These are phyloP conservation scores for Scutellaria minor DNA, from an alignment of 257 asterid species.

Conservation along the genomic window DNA sequence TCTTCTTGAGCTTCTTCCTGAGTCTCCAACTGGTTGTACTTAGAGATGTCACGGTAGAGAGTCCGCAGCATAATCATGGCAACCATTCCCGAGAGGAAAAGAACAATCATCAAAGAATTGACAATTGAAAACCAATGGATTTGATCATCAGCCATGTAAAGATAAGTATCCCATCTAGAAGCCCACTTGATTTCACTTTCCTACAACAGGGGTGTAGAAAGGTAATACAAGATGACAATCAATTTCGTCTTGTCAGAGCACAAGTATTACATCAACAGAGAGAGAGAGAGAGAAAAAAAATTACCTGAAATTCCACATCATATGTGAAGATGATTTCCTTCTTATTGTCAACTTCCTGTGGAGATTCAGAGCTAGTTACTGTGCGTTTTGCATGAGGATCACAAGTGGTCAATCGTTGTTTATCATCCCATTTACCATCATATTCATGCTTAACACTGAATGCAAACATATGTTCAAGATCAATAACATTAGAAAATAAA, in stretches of 20 bases:
- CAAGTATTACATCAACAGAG: background rate
- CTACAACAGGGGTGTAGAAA: conserved; percentile 45
- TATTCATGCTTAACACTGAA: conserved; percentile 81
- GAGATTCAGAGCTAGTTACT: conserved; percentile 70
- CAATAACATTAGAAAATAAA: conserved; percentile 30
- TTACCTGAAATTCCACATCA: conserved; percentile 90
- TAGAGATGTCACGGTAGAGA: conserved; percentile 87
- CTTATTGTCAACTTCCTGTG: conserved; percentile 79
- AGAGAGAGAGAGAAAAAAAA: conserved; percentile 1
- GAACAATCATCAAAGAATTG: conserved; percentile 87
- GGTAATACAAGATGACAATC: conserved; percentile 15
- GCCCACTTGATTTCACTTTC: conserved; percentile 96
- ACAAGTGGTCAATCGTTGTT: conserved; percentile 67
- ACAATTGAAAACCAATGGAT: conserved; percentile 94
- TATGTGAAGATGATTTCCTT: conserved; percentile 83
- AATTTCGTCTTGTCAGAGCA: conserved; percentile 15
- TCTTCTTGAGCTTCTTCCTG: conserved; percentile 97
- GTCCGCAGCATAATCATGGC: conserved; percentile 96
- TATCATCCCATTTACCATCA: conserved; percentile 73
- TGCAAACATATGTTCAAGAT: conserved; percentile 25
- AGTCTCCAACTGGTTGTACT: conserved; percentile 88
- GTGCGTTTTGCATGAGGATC: conserved; percentile 83
- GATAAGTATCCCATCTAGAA: conserved; percentile 94
- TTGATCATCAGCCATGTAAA: conserved; percentile 91
- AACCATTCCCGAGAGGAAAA: conserved; percentile 93